Evolutionary conservation across 306 rosid genomes (phyloP), one percentile per base, ranked within the genome.

Genomic region (Vigna hirtella): DNA sequence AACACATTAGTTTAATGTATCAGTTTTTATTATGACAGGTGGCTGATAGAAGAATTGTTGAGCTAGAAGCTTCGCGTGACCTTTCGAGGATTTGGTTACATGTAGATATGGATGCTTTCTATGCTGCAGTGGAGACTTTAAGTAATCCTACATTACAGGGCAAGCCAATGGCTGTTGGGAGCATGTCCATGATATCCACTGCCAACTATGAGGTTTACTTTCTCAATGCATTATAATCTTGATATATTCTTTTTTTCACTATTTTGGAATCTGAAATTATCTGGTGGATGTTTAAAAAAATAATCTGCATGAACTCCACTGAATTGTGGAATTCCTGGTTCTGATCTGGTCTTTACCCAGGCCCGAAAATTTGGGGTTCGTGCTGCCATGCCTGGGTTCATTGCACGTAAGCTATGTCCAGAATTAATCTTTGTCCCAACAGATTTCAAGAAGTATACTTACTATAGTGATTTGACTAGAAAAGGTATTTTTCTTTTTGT

Each of bases 81-180:
- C 88, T 95, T 42, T 92, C 96, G 12, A 91, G 93, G 86, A 79
- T 86, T 80, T 95, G 98, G 98, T 77, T 95, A 81, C 98, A 95
- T 84, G 93, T 95, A 42, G 98, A 92, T 81, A 95, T 95, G 98
- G 98, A 95, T 89, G 98, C 98, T 81, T 95, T 95, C 81, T 95
- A 92, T 82, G 98, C 97, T 2, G 98, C 98, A 14, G 98, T 87
- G n/a, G 97, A 95, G 84, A 92, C 98, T 38, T 82, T 95, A 78
- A 88, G 93, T 70, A 87, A 92, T 40, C 96, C 97, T 56, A 62
- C 79, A 0, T 77, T 95, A 38, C 84, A 83, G 77, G 97, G 92
- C 9, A 95, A 84, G 84, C 93, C 98, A 48, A 91, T 95, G 97
- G 98, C 98, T 22, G 97, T 95, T 78, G 98, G 98, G 17, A 64